These are phyloP conservation scores for Allantophomopsis cytisporea DNA, from an alignment of 2,329 filamentous ascomycete species.

Conservation along the genomic window DNA sequence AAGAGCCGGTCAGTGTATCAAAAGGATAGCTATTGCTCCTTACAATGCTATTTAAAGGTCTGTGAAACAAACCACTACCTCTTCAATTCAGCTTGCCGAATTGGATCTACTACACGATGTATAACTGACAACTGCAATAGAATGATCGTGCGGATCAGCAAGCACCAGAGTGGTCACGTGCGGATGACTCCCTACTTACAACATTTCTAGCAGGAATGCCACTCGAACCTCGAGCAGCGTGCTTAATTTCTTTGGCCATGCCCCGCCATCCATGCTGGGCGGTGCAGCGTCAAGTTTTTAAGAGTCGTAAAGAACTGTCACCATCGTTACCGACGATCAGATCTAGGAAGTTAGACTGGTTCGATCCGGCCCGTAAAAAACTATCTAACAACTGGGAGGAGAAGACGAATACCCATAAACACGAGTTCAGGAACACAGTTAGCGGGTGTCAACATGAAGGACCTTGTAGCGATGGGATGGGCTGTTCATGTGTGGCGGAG, in stretches of 20 bases:
- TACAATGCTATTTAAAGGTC: not conserved
- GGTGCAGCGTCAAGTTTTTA: not conserved
- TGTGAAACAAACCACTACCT: not conserved
- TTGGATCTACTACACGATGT: not conserved
- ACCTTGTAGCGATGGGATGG: slow-evolving; percentile 38
- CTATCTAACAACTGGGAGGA: slow-evolving; percentile 11
- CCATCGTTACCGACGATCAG: not conserved
- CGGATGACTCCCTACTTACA: not conserved
- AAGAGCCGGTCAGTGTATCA: too few species aligned
- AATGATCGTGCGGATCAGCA: not conserved
- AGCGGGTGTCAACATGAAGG: slow-evolving; percentile 42
- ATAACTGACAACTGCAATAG: not conserved
- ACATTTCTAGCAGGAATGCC: not conserved
- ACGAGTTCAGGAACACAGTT: slow-evolving; percentile 25
- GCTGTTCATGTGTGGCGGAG: slow-evolving; percentile 48
- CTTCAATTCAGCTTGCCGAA: not conserved
- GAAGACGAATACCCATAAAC: slow-evolving; percentile 9
- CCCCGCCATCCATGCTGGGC: not conserved
- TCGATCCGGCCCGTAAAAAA: slow-evolving; percentile 11
- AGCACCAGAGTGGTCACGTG: not conserved
- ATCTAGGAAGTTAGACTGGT: slow-evolving; percentile 10
- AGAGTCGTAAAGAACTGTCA: not conserved
- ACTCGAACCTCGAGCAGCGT: not conserved
- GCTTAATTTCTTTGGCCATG: not conserved
- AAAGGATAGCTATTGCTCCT: too few species aligned